Percentiles rank a stretch among this genome's conserved stretches.
Evolutionary conservation across 306 rosid species (phyloP).

Genomic region (Lathyrus aphaca): DNA sequence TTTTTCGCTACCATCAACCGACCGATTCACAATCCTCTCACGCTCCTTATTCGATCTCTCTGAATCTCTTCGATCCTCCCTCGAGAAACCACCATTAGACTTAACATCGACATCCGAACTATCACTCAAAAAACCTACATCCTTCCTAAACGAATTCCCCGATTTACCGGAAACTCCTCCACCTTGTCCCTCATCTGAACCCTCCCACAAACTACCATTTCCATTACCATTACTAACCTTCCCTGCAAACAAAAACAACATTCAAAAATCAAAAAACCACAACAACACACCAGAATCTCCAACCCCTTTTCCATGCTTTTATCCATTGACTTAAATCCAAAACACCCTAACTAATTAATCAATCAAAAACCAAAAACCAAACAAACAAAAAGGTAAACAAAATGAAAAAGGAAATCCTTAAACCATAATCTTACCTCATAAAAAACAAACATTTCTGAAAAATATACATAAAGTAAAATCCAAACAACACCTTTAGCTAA

Average conservation of each 20-base stretch:
- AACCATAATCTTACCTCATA: slow-evolving; percentile 1
- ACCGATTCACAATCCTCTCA: slow-evolving; percentile 44
- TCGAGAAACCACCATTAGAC: slow-evolving; percentile 45
- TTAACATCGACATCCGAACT: slow-evolving; percentile 61
- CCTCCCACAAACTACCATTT: slow-evolving; percentile 58
- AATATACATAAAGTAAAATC: slow-evolving; percentile 8
- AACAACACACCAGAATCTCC: slow-evolving; percentile 36
- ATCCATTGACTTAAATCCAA: neutral
- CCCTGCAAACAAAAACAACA: slow-evolving; percentile 53
- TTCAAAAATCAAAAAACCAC: slow-evolving; percentile 7
- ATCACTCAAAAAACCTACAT: slow-evolving; percentile 50
- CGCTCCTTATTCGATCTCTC: slow-evolving; percentile 46
- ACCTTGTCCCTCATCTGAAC: slow-evolving; percentile 65
- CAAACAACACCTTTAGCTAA: neutral
- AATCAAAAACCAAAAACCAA: neutral
- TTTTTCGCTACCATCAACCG: slow-evolving; percentile 41
- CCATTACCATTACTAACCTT: slow-evolving; percentile 58
- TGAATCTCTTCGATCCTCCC: slow-evolving; percentile 46
- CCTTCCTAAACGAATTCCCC: slow-evolving; percentile 56
- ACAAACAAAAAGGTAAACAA: neutral
- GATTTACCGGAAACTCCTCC: slow-evolving; percentile 52
- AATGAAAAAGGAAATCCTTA: neutral
- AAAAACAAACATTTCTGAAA: slow-evolving; percentile 4
- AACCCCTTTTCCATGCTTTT: slow-evolving; percentile 32
- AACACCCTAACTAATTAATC: neutral